Base-by-base conservation (phyloP, 2,329 filamentous ascomycete species). In the Rhynchosporium agropyri region DNA sequence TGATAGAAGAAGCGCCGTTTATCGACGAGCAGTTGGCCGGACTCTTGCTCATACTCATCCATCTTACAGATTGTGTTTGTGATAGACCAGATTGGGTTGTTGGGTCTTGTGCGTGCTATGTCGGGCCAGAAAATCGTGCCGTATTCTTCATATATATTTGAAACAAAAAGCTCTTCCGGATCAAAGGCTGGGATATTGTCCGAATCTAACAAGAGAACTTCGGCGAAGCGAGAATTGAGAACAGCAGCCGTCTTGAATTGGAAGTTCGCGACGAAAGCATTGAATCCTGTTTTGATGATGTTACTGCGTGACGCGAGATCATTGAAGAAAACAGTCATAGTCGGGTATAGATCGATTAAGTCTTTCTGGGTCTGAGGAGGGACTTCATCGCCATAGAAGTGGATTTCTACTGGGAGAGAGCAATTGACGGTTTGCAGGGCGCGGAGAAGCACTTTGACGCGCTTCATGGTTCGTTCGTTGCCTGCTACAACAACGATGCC, bases 41-140 rank as follows among this genome's bases (percentile, higher is more conserved):
- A 72, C 60, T 77, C 61, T 42, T 63, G 61, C 74, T 76, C 75
- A 60, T 75, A 76, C 60, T 76, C 75, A 61, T 76, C 67, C 67
- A 73, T 72, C 26, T 69, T 69, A 59, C 74, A 77, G 7, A 62
- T n/a, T 6, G 75, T 76, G 66, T 76, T 76, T 8, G 73, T 75
- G 63, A 76, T 76, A 49, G 73, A 50, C 61, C 61, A 69, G 72
- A 74, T 76, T 36, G 72, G 69, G 5, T 74, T 76, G 13, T 60
- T 49, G 4, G 56, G 56, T 15, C 57, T 13, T 8, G 75, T 74
- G 26, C 74, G 69, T 28, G 61, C 61, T 60, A 76, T 75, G 58
- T 77, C 75, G 13, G 75, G 75, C 74, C 74, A 77, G 67, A 77
- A 76, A 28, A 76, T 58, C 12, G 72, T 73, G 58, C 74, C 74